Conservation (phyloP, 371 early-diverging fungal genomes). For the Rhizopus sp. region DNA sequence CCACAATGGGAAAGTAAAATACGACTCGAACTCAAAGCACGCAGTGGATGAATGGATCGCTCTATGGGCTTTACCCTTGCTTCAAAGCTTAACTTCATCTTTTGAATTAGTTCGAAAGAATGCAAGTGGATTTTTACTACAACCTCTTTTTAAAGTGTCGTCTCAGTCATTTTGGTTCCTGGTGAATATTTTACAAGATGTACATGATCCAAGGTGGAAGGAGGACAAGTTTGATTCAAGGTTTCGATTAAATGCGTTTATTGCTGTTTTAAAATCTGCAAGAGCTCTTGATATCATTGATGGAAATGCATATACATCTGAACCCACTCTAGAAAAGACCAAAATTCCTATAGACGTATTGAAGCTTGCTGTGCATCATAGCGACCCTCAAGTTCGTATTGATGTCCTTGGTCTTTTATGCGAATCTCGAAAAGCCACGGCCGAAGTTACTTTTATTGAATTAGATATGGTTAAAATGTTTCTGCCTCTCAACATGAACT, state of each 20-base stretch:
- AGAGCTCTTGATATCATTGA: conserved; percentile 62
- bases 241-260: conserved; percentile 44
- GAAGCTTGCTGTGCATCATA: conserved; percentile 68
- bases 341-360: conserved; percentile 42
- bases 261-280: conserved; percentile 51
- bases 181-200: conserved; percentile 33
- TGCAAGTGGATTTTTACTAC: conserved; percentile 35
- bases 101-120: conserved; percentile 46
- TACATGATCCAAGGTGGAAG: conserved; percentile 17
- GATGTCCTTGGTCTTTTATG: conserved; percentile 83
- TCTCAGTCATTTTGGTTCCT: conserved; percentile 47
- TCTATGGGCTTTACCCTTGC: conserved; percentile 39
- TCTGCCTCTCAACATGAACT: conserved; percentile 68
- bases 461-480: conserved; percentile 58
- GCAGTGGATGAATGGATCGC: conserved; percentile 36
- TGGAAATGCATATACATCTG: conserved; percentile 40
- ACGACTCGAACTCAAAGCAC: conserved; percentile 11
- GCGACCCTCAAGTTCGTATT: conserved; percentile 73
- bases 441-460: conserved; percentile 61
- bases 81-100: conserved; percentile 36
- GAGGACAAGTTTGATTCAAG: conserved; percentile 8
- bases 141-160: conserved; percentile 39
- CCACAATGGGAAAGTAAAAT: conserved; percentile 36
- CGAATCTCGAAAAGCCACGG: conserved; percentile 69
- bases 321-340: conserved; percentile 14